Base-by-base conservation (phyloP, 1,139 yeast species). In the Lodderomyces parapsilosis region DNA sequence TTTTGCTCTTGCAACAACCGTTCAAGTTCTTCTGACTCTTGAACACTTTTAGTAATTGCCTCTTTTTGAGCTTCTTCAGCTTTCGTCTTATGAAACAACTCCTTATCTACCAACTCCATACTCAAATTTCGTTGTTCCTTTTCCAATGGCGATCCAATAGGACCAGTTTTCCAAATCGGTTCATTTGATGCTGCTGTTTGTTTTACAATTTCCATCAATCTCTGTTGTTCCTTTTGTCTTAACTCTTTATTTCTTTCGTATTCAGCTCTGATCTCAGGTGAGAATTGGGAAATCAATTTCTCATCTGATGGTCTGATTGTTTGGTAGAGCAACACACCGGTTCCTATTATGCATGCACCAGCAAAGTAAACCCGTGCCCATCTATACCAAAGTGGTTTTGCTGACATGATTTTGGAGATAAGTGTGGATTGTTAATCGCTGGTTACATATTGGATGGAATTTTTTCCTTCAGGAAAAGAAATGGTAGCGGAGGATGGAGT, bases 241-340 rank as follows among this genome's bases (percentile, higher is more conserved):
- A 84, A 60, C 7, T 68, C 81, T 52, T 74, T 75, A 57, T 85
- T 85, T 43, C 73, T 69, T 56, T 86, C 93, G 58, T 87, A 88
- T 47, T 86, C 84, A 11, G 82, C 83, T 50, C 90, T 72, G 40
- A 89, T 68, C 57, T 90, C 96, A 0, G 97, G 97, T 3, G 96
- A 86, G 52, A 90, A 76, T 41, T 76, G 65, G 15, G 82, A 79
- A 36, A 90, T 76, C 43, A 90, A 65, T 57, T 90, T 78, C 53
- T 89, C 96, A 53, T 88, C 96, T 0, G 93, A 77, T 1, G 96
- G 96, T 0, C 89, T 83, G 2, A 91, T 80, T 59, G 79, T 86
- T 49, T 80, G 83, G 65, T 66, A 85, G 20, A 84, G 67, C 4
- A 86, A 49, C 1, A 81, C 78, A 6, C 96, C 96, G 0, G 80